These are phyloP conservation scores for Herpotrichia juniperi DNA, from an alignment of 2,329 filamentous ascomycete genomes.

Conservation along the genomic window DNA sequence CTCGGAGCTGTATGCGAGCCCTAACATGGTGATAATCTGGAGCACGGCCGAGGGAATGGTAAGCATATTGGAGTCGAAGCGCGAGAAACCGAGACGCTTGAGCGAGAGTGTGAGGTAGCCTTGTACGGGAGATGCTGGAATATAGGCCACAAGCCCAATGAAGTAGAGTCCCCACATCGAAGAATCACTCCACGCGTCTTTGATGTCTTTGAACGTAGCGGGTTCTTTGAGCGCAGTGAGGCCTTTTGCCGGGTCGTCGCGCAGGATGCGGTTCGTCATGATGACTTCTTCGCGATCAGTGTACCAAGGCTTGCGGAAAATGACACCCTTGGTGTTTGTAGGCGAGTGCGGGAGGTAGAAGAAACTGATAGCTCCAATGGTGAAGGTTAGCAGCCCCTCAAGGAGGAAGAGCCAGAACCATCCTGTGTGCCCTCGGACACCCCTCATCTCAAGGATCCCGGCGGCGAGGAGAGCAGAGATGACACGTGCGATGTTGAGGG, in stretches of 20 bases:
- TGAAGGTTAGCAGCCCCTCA: slow-evolving; percentile 41
- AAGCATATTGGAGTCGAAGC: slow-evolving; percentile 66
- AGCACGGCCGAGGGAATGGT: slow-evolving; percentile 57
- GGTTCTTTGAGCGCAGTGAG: slow-evolving; percentile 51
- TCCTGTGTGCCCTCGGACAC: slow-evolving; percentile 47
- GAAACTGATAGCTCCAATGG: slow-evolving; percentile 27
- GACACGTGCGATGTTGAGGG: slow-evolving; percentile 36
- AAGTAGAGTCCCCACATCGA: slow-evolving; percentile 29
- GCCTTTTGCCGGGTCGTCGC: slow-evolving; percentile 63
- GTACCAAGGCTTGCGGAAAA: slow-evolving; percentile 60
- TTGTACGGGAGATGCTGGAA: slow-evolving; percentile 19
- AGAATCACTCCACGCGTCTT: slow-evolving; percentile 22
- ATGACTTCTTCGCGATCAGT: slow-evolving; percentile 69
- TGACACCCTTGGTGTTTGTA: slow-evolving; percentile 57
- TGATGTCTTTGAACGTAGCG: slow-evolving; percentile 20
- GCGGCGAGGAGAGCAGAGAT: slow-evolving; percentile 43
- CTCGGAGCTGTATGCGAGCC: slow-evolving; percentile 50
- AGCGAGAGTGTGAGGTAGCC: slow-evolving; percentile 61
- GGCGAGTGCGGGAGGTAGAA: slow-evolving; percentile 55
- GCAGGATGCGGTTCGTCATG: slow-evolving; percentile 65
- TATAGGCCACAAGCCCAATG: slow-evolving; percentile 19
- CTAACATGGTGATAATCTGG: slow-evolving; percentile 25
- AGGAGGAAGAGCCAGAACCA: slow-evolving; percentile 55
- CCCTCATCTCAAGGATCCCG: slow-evolving; percentile 47
- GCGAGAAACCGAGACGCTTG: slow-evolving; percentile 63